Conservation (phyloP, 257 asterid species). For the Gentiana macrophylla region DNA sequence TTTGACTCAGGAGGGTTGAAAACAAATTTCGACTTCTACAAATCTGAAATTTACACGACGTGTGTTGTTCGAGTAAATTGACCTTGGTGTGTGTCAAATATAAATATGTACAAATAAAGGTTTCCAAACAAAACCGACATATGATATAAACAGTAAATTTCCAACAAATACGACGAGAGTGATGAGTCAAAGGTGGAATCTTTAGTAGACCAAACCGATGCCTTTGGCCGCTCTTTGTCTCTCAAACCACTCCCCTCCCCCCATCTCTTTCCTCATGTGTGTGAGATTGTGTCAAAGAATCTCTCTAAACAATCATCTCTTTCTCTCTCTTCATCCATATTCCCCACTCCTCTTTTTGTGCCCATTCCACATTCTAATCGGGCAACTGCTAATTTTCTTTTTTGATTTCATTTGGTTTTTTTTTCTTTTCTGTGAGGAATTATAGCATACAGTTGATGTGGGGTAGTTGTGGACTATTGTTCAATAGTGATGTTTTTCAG, state of each 20-base stretch:
- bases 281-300: constrained; percentile 11
- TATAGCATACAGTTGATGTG: background rate
- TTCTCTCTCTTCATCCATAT: constrained; percentile 3
- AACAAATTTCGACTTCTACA: too few relatives aligned
- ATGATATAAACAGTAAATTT: too few relatives aligned
- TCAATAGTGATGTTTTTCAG: constrained; percentile 16
- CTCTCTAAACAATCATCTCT: constrained; percentile 8
- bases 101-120: too few relatives aligned
- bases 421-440: constrained; percentile 21
- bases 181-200: constrained; percentile 14
- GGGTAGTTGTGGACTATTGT: constrained; percentile 4
- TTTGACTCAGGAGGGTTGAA: too few relatives aligned
- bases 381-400: background rate
- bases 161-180: background rate
- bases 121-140: too few relatives aligned
- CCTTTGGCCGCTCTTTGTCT: constrained; percentile 31
- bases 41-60: too few relatives aligned
- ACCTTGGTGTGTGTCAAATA: too few relatives aligned
- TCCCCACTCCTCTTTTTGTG: constrained; percentile 16
- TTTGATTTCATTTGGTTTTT: constrained; percentile 7
- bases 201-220: constrained; percentile 15
- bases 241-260: background rate
- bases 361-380: constrained; percentile 27
- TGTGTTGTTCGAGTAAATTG: too few relatives aligned
- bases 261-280: constrained; percentile 23